Base-by-base conservation (phyloP, 1,284 basidiomycete genomes). In the Clitocybe nebularis region DNA sequence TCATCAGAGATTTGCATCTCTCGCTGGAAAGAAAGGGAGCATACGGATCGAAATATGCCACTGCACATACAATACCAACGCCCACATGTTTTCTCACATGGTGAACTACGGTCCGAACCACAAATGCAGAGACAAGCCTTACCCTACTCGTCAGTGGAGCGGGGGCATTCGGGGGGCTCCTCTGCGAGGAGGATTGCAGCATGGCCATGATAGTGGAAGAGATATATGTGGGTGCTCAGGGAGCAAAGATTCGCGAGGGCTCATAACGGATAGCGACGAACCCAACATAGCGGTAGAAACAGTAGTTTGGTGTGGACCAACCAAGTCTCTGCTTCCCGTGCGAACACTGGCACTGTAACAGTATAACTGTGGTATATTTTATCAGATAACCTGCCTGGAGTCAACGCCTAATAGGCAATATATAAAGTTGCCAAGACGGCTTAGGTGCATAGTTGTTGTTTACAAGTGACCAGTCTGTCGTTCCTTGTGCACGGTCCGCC, bases 21-120 rank as follows among this genome's bases (percentile, higher is more conserved):
- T 13, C 21, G n/a, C 26, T 24, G 20, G 21, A 20, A 60, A 11
- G 21, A 43, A 26, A 37, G 42, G 28, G 28, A 6, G 52, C 67
- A 53, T 56, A 72, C 69, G 72, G 72, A 54, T 73, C 71, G 53
- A 74, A 74, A 52, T 74, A 74, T 7, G 69, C 71, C 4, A 74
- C 71, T 7, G 71, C 58, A 46, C 70, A 71, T 25, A 71, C 45
- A 10, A 64, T 51, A 43, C 71, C 71, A 19, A 71, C 64, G n/a
- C 72, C 71, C 28, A 67, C 66, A 55, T 74, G 71, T 13, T 58
- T 62, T 43, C 55, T 64, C 16, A 71, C 48, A 57, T 74, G 72
- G 32, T 60, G 56, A 13, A 52, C 22, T 0, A 63, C 49, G 11
- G 54, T 50, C 13, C 46, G 48, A 19, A 48, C 46, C 8, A 44